Percentiles rank a stretch among this genome's conserved stretches.
Evolutionary conservation across 768 basidiomycete species (phyloP).

Genomic region (Tulasnella calospora): DNA sequence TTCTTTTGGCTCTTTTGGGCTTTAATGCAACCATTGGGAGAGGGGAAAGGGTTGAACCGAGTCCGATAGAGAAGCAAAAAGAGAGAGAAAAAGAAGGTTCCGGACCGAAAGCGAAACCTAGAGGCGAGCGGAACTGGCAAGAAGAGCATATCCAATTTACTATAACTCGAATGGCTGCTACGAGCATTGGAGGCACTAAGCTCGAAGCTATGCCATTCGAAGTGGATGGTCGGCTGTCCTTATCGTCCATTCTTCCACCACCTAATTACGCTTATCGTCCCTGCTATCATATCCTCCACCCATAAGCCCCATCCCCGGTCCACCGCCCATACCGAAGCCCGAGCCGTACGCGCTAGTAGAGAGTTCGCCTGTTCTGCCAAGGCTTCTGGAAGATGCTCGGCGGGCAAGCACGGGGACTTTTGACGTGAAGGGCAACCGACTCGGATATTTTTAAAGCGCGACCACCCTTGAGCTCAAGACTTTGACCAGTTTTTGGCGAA

Average conservation of each 20-base stretch:
- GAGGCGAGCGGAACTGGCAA: neutral
- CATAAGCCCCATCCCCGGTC: conserved; percentile 14
- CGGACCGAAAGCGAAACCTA: conserved; percentile 9
- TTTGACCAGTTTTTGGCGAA: no score
- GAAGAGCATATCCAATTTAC: conserved; percentile 15
- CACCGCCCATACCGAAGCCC: conserved; percentile 19
- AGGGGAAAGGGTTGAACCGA: neutral
- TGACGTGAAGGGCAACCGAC: no score
- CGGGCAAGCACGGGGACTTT: neutral
- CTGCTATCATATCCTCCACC: conserved; percentile 17
- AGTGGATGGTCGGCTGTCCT: neutral
- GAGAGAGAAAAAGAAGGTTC: neutral
- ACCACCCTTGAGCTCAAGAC: no score
- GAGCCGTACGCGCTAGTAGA: conserved; percentile 18
- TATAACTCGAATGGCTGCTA: neutral
- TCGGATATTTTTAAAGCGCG: no score
- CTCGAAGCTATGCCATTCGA: conserved; percentile 2
- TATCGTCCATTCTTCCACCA: conserved; percentile 27
- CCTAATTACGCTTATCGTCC: neutral
- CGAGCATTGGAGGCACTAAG: neutral
- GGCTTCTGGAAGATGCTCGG: conserved; percentile 7
- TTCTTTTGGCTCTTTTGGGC: no score
- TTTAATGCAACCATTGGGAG: neutral
- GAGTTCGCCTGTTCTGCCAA: neutral
- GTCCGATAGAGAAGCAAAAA: neutral